Percentiles rank a stretch among this genome's conserved stretches.
phyloP scores from a whole-genome alignment of 192 early-diverging fungal species.

The Mortierella alpina region DNA sequence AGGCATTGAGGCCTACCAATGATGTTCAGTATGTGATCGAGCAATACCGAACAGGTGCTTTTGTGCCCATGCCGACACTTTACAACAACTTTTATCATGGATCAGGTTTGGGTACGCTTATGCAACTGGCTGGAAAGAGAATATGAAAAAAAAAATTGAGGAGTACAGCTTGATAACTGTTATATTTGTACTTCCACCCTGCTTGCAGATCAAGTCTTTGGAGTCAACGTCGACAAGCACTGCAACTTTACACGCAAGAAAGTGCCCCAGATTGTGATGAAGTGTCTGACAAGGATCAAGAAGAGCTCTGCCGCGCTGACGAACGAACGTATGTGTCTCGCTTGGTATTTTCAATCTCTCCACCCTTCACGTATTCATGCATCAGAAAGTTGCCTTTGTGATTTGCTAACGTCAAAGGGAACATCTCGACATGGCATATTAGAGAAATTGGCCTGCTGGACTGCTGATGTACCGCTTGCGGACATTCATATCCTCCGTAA shows the following conservation, averaged over 20 bases:
- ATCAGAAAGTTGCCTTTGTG: no score
- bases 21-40: constrained; percentile 84
- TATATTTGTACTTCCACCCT: not conserved
- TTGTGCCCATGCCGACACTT: constrained; percentile 75
- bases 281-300: constrained; percentile 68
- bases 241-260: constrained; percentile 66
- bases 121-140: not conserved
- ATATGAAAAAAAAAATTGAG: no score
- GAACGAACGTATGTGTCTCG: constrained; percentile 39
- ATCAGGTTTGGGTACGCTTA: constrained; percentile 63
- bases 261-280: constrained; percentile 71
- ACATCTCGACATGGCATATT: not conserved
- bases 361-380: not conserved
- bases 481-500: constrained; percentile 73
- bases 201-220: constrained; percentile 77
- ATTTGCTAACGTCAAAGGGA: not conserved
- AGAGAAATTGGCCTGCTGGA: constrained; percentile 73
- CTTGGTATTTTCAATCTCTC: not conserved
- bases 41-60: constrained; percentile 76
- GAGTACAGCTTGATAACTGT: no score
- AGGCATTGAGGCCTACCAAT: constrained; percentile 81
- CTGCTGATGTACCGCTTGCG: constrained; percentile 64
- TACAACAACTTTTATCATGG: constrained; percentile 79
- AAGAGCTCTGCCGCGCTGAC: constrained; percentile 57
- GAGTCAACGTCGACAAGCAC: constrained; percentile 77